phyloP scores from a whole-genome alignment of 1,139 yeast species.

The Scheffersomyces titani region DNA sequence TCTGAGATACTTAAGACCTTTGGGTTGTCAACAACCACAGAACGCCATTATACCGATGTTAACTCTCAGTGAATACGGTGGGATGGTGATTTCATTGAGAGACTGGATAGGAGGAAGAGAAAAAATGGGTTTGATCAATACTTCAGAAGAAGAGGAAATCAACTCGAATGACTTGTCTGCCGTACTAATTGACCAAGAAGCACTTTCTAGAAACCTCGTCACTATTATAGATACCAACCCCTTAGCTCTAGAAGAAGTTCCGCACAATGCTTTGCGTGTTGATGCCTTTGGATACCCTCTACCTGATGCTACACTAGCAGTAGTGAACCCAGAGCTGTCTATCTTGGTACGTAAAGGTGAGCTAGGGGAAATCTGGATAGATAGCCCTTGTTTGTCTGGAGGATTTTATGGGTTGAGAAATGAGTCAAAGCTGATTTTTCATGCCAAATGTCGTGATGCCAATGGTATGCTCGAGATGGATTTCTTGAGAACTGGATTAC shows the following conservation, averaged over 20 bases:
- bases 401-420: conserved; percentile 76
- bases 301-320: conserved; percentile 91
- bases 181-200: conserved; percentile 77
- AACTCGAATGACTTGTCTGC: conserved; percentile 58
- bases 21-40: conserved; percentile 80
- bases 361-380: conserved; percentile 98
- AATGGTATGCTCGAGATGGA: conserved; percentile 70
- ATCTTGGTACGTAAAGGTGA: conserved; percentile 67
- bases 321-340: conserved; percentile 90
- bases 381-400: conserved; percentile 83
- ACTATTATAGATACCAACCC: conserved; percentile 67
- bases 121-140: conserved; percentile 49
- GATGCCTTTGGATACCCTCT: conserved; percentile 94
- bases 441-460: conserved; percentile 75
- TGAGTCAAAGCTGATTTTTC: conserved; percentile 77
- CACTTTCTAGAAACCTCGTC: conserved; percentile 75
- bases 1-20: conserved; percentile 88
- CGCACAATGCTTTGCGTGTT: conserved; percentile 58
- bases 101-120: conserved; percentile 85
- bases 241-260: conserved; percentile 53
- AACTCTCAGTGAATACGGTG: conserved; percentile 91
- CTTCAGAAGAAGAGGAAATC: conserved; percentile 32
- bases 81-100: conserved; percentile 87
- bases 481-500: conserved; percentile 84
- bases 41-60: conserved; percentile 87